Percentiles rank a stretch among this genome's conserved stretches.
These are phyloP conservation scores for Strobilomyces dryophilus DNA, from an alignment of 768 basidiomycete species.

Conservation along the genomic window DNA sequence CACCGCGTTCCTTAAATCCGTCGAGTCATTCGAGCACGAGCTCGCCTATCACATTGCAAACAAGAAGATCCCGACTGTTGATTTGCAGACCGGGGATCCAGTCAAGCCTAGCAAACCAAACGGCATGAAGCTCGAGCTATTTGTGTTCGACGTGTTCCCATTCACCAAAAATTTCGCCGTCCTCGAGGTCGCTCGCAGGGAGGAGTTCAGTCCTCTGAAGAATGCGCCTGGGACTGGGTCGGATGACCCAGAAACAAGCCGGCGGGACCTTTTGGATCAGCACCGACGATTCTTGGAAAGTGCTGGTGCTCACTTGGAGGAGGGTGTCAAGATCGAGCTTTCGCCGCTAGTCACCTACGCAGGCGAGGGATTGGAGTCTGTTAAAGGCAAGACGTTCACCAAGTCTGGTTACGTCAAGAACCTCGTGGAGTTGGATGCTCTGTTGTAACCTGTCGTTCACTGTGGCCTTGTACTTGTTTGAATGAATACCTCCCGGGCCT, in stretches of 20 bases:
- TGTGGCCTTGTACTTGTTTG: slow-evolving; percentile 3
- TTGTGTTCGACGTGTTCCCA: slow-evolving; percentile 99
- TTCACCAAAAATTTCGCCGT: slow-evolving; percentile 80
- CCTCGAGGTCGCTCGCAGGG: slow-evolving; percentile 79
- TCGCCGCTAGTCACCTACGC: slow-evolving; percentile 86
- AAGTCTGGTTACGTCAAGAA: slow-evolving; percentile 67
- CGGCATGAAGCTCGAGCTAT: slow-evolving; percentile 98
- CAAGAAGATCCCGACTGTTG: slow-evolving; percentile 91
- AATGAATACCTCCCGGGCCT: background rate
- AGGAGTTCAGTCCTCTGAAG: slow-evolving; percentile 97
- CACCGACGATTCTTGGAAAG: slow-evolving; percentile 78
- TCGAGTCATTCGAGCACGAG: slow-evolving; percentile 77
- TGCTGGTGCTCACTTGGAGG: slow-evolving; percentile 70
- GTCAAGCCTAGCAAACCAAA: slow-evolving; percentile 89
- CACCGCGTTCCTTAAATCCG: slow-evolving; percentile 70
- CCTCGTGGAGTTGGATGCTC: slow-evolving; percentile 67
- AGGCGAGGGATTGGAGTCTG: slow-evolving; percentile 81
- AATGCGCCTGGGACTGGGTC: slow-evolving; percentile 91
- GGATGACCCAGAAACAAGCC: slow-evolving; percentile 88
- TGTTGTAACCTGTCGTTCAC: slow-evolving; percentile 38
- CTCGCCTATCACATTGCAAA: slow-evolving; percentile 97
- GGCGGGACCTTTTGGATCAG: slow-evolving; percentile 84
- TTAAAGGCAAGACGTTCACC: slow-evolving; percentile 74
- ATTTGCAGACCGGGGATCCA: slow-evolving; percentile 58
- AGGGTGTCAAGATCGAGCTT: slow-evolving; percentile 84